Conservation (phyloP, 352 stramenopile genomes). For the Peronospora destructor region DNA sequence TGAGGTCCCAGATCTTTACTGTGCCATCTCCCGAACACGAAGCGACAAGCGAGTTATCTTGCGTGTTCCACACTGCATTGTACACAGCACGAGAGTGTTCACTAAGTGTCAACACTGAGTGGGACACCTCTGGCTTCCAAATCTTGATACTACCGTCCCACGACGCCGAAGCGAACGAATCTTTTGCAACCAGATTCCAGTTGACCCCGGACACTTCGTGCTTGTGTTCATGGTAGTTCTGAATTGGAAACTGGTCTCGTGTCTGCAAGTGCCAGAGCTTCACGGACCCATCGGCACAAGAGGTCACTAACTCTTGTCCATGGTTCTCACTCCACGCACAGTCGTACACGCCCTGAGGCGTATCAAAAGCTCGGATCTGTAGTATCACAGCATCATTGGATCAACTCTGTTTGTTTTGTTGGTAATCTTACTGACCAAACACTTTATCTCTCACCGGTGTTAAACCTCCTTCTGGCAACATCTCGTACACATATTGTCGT, state of each 20-base stretch:
- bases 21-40: constrained; percentile 74
- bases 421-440: too few relatives aligned
- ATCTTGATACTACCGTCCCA: constrained; percentile 86
- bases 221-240: constrained; percentile 82
- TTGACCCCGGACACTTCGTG: constrained; percentile 85
- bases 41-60: constrained; percentile 54
- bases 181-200: constrained; percentile 87
- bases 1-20: constrained; percentile 80
- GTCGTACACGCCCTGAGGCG: constrained; percentile 85
- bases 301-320: constrained; percentile 79
- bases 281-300: constrained; percentile 77
- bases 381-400: not conserved
- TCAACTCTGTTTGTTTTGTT: too few relatives aligned
- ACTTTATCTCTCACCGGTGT: constrained; percentile 31
- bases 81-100: constrained; percentile 80
- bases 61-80: constrained; percentile 82
- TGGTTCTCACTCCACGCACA: constrained; percentile 88
- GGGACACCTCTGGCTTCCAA: constrained; percentile 66
- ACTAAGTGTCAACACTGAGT: constrained; percentile 65
- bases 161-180: constrained; percentile 79
- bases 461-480: constrained; percentile 57
- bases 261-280: constrained; percentile 90
- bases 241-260: constrained; percentile 82
- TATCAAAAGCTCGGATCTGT: constrained; percentile 85
- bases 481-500: constrained; percentile 74